A percentile compares a stretch with the other conserved stretches of the same genome.
These are phyloP conservation scores for Cladophialophora carrionii DNA, from an alignment of 2,329 filamentous ascomycete genomes.

Conservation along the genomic window DNA sequence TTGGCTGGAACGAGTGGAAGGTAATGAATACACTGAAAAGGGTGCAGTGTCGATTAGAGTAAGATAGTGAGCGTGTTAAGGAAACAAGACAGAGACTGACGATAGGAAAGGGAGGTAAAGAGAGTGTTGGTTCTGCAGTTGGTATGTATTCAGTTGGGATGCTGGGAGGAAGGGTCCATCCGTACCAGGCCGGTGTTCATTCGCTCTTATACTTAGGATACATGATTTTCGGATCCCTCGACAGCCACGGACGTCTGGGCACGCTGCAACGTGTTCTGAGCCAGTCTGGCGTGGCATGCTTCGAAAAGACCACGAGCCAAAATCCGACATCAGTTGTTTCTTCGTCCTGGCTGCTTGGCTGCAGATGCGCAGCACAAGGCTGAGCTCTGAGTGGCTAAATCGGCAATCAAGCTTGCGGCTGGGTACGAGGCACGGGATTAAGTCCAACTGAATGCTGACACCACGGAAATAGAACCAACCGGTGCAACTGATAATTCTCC, in stretches of 20 bases:
- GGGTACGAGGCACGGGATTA: slow-evolving; percentile 1
- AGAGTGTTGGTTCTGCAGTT: slow-evolving; percentile 22
- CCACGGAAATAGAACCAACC: slow-evolving; percentile 1
- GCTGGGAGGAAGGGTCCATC: slow-evolving; percentile 18
- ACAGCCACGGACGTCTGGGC: neutral
- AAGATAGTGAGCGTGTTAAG: slow-evolving; percentile 22
- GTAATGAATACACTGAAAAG: neutral
- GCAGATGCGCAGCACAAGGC: slow-evolving; percentile 14
- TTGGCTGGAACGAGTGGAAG: slow-evolving; percentile 10
- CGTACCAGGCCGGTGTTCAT: slow-evolving; percentile 8
- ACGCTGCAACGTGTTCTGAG: neutral
- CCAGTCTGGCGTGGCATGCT: neutral
- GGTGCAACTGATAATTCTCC: neutral
- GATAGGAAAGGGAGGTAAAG: slow-evolving; percentile 24
- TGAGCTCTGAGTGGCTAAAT: slow-evolving; percentile 12
- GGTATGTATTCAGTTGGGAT: slow-evolving; percentile 28
- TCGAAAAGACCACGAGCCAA: neutral
- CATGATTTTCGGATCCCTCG: neutral
- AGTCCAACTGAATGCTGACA: slow-evolving; percentile 6
- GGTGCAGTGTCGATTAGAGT: neutral
- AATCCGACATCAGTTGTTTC: slow-evolving; percentile 5
- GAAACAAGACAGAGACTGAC: slow-evolving; percentile 23
- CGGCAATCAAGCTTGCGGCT: neutral
- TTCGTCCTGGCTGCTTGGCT: slow-evolving; percentile 4
- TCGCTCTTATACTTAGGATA: slow-evolving; percentile 18